A percentile compares a stretch with the other conserved stretches of the same genome.
phyloP scores from a whole-genome alignment of 495 filamentous ascomycete species.

The Staphylotrichum tortipilum region DNA sequence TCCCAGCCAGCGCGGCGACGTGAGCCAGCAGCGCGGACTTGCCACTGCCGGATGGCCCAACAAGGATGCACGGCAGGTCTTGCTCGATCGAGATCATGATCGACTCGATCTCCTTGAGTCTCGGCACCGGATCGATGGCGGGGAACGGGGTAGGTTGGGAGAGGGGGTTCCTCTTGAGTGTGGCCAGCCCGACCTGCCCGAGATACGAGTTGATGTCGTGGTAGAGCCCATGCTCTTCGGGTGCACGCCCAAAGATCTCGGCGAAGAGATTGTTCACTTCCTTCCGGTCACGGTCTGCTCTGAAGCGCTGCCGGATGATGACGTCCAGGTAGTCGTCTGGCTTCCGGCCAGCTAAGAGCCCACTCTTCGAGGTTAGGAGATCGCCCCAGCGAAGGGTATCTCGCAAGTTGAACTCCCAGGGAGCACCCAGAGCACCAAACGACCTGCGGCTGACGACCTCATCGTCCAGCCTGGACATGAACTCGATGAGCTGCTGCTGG shows the following conservation, averaged over 20 bases:
- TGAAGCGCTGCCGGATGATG: slow-evolving; percentile 83
- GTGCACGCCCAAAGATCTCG: slow-evolving; percentile 28
- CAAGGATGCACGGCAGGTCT: slow-evolving; percentile 79
- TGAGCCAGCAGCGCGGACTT: slow-evolving; percentile 73
- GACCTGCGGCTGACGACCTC: slow-evolving; percentile 54
- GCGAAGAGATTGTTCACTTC: slow-evolving; percentile 55
- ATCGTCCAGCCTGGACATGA: slow-evolving; percentile 68
- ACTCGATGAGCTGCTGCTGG: slow-evolving; percentile 59
- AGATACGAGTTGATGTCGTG: slow-evolving; percentile 41
- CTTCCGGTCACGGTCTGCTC: slow-evolving; percentile 56
- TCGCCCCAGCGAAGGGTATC: slow-evolving; percentile 87
- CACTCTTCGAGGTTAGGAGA: slow-evolving; percentile 50
- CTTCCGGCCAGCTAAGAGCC: slow-evolving; percentile 43
- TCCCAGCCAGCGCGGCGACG: slow-evolving; percentile 68
- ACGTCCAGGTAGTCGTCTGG: slow-evolving; percentile 67
- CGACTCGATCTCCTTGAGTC: slow-evolving; percentile 67
- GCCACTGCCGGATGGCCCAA: slow-evolving; percentile 75
- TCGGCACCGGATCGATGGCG: slow-evolving; percentile 46
- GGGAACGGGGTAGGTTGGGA: slow-evolving; percentile 48
- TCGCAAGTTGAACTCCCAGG: slow-evolving; percentile 96
- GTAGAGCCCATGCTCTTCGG: slow-evolving; percentile 55
- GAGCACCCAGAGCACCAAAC: slow-evolving; percentile 73
- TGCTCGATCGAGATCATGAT: slow-evolving; percentile 79
- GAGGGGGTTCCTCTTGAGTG: slow-evolving; percentile 51
- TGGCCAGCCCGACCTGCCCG: slow-evolving; percentile 68